phyloP scores from a whole-genome alignment of 345 rosid genomes.

The Salix koriyanagi region DNA sequence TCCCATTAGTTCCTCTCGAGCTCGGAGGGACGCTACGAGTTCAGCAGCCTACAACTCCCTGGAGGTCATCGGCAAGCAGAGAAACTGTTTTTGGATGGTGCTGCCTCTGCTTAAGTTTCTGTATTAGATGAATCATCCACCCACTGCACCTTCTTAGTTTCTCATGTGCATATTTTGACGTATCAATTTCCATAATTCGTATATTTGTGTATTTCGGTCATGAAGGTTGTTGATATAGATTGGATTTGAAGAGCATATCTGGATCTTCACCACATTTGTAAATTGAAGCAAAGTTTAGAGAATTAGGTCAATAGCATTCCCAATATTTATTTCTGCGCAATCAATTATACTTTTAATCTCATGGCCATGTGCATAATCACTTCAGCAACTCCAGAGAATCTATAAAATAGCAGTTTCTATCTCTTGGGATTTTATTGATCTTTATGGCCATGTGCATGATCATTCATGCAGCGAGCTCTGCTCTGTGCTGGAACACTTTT shows the following conservation, averaged over 20 bases:
- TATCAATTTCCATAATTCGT: not conserved
- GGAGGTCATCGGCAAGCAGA: not conserved
- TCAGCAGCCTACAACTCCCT: slow-evolving; percentile 17
- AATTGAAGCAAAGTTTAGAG: slow-evolving; percentile 4
- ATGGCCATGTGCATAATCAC: not conserved
- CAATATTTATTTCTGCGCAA: not conserved
- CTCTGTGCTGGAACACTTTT: not conserved
- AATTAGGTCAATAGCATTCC: not conserved
- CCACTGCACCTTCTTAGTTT: not conserved
- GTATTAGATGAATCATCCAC: not conserved
- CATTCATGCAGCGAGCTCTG: not conserved
- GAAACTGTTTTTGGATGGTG: not conserved
- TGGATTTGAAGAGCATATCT: not conserved
- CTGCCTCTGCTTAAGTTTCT: not conserved
- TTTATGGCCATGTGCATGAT: not conserved
- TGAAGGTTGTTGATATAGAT: not conserved
- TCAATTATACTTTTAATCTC: not conserved
- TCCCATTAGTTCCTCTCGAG: slow-evolving; percentile 75
- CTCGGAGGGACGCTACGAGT: slow-evolving; percentile 81
- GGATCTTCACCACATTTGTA: slow-evolving; percentile 24
- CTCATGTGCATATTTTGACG: not conserved
- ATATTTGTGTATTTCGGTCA: not conserved
- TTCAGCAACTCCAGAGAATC: not conserved
- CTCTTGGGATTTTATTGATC: not conserved
- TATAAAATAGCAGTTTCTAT: not conserved